Evolutionary conservation across 768 basidiomycete genomes (phyloP).

Genomic region (Calocybe indica): DNA sequence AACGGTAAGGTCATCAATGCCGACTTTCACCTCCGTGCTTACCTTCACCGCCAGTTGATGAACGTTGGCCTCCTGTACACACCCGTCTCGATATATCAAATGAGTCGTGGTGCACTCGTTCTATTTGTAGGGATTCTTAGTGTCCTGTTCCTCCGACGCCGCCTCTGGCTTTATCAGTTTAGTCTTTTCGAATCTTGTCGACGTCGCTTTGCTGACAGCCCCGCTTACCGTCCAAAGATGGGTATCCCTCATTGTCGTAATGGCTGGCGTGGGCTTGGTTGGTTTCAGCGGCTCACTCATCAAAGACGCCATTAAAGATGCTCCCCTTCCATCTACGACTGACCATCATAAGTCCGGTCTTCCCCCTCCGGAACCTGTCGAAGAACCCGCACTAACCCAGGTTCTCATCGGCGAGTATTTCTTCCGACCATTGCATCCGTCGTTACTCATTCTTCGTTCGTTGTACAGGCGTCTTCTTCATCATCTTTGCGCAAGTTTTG

Average conservation of each 20-base stretch:
- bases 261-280: constrained; percentile 76
- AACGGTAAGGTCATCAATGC: constrained; percentile 47
- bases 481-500: constrained; percentile 95
- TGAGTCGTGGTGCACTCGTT: constrained; percentile 90
- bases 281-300: constrained; percentile 87
- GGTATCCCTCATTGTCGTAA: constrained; percentile 85
- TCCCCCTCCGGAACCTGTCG: constrained; percentile 37
- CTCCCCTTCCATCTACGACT: constrained; percentile 23
- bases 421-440: constrained; percentile 8
- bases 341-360: constrained; percentile 23
- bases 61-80: constrained; percentile 94
- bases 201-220: constrained; percentile 5
- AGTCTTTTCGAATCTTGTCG: constrained; percentile 2
- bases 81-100: constrained; percentile 96
- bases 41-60: constrained; percentile 57
- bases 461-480: constrained; percentile 73
- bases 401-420: constrained; percentile 62
- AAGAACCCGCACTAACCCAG: constrained; percentile 58
- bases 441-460: constrained; percentile 11
- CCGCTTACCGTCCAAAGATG: constrained; percentile 75
- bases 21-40: constrained; percentile 15
- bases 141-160: constrained; percentile 84
- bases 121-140: constrained; percentile 90
- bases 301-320: constrained; percentile 62
- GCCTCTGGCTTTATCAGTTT: constrained; percentile 84